Conservation (phyloP, 2,329 filamentous ascomycete species). For the Aspergillus sp. region DNA sequence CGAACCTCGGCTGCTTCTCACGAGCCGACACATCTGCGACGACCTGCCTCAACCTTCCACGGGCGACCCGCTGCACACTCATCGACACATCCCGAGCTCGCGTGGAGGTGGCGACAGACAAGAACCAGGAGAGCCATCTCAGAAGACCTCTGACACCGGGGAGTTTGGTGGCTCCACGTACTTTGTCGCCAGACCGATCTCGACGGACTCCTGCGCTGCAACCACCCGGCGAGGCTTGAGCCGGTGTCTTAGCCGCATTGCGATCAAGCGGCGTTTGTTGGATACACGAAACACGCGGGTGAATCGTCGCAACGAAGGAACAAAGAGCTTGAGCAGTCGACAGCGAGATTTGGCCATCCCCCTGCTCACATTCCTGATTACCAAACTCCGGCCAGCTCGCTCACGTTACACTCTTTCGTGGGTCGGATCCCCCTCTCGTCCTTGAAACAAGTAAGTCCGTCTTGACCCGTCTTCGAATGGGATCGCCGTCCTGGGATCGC, state of each 20-base stretch:
- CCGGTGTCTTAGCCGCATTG: constrained; percentile 10
- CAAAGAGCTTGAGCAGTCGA: neutral
- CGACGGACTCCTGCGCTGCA: constrained; percentile 7
- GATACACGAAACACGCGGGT: neutral
- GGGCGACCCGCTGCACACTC: neutral
- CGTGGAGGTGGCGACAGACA: constrained; percentile 1
- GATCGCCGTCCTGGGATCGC: no score
- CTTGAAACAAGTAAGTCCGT: neutral
- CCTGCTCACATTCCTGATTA: constrained; percentile 13
- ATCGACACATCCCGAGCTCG: neutral
- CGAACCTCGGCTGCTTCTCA: no score
- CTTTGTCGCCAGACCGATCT: neutral
- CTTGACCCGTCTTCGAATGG: neutral
- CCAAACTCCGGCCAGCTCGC: constrained; percentile 5
- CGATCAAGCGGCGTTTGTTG: neutral
- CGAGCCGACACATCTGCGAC: neutral
- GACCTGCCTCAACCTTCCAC: neutral
- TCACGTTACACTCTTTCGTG: constrained; percentile 2
- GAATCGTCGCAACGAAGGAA: neutral
- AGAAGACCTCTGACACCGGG: neutral
- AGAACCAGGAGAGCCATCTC: neutral
- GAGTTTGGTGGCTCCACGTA: neutral
- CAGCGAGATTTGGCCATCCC: neutral
- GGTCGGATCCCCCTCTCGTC: neutral
- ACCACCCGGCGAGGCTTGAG: constrained; percentile 9